phyloP scores from a whole-genome alignment of 345 rosid species.

The Cardiospermum halicacabum region DNA sequence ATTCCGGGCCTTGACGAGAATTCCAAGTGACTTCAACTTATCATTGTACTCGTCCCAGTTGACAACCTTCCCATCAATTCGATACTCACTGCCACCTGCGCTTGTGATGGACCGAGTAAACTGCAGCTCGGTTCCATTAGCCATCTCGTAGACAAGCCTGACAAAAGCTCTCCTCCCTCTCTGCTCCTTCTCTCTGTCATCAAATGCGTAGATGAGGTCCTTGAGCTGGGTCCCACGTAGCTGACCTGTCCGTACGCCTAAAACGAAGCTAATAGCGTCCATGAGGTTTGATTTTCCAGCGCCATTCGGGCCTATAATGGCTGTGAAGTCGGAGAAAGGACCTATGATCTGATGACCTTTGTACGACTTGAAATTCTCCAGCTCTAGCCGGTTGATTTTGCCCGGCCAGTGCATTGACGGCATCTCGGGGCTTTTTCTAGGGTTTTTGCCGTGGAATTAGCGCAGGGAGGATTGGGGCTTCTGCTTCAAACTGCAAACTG shows the following conservation, averaged over 20 bases:
- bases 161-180: constrained; percentile 83
- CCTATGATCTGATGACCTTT: constrained; percentile 80
- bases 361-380: constrained; percentile 98
- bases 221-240: constrained; percentile 95
- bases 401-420: constrained; percentile 66
- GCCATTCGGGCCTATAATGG: constrained; percentile 97
- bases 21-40: constrained; percentile 71
- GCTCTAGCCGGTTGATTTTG: constrained; percentile 69
- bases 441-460: constrained; percentile 3
- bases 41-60: constrained; percentile 85
- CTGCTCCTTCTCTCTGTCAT: constrained; percentile 89
- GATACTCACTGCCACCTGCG: constrained; percentile 85
- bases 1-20: constrained; percentile 95
- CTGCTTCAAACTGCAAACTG: neutral
- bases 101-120: constrained; percentile 73
- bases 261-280: constrained; percentile 99
- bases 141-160: constrained; percentile 66
- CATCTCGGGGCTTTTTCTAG: constrained; percentile 34
- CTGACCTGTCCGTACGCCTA: constrained; percentile 93
- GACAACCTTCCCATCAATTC: constrained; percentile 68
- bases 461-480: constrained; percentile 1
- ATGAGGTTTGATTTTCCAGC: constrained; percentile 95
- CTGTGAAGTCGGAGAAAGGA: constrained; percentile 95
- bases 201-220: constrained; percentile 92
- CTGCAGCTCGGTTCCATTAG: constrained; percentile 62